phyloP scores from a whole-genome alignment of 2,329 filamentous ascomycete genomes.

The Talaromyces sp. region DNA sequence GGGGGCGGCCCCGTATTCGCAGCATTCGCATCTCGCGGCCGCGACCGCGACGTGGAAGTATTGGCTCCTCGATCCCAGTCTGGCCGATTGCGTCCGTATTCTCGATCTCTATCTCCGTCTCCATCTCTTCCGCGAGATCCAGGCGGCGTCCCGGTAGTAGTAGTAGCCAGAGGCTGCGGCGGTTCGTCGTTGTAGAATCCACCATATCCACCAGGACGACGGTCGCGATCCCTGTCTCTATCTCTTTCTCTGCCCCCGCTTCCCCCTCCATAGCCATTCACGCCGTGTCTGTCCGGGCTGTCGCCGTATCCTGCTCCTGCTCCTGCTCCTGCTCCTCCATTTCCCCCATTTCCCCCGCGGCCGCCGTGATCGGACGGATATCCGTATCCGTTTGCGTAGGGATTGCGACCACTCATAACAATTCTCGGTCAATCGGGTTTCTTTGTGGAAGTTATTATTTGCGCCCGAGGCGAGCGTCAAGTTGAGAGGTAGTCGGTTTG shows the following conservation, averaged over 20 bases:
- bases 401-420: conserved; percentile 15
- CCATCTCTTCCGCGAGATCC: conserved; percentile 30
- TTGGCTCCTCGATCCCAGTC: conserved; percentile 26
- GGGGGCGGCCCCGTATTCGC: conserved; percentile 20
- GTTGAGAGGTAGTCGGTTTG: neutral
- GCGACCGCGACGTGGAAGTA: conserved; percentile 28
- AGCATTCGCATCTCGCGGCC: conserved; percentile 25
- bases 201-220: conserved; percentile 41
- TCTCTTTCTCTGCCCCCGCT: conserved; percentile 14
- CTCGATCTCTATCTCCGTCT: conserved; percentile 13
- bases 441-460: neutral
- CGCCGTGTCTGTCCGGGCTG: conserved; percentile 25
- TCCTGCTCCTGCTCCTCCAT: conserved; percentile 13
- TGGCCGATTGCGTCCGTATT: conserved; percentile 4
- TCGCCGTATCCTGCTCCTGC: conserved; percentile 14
- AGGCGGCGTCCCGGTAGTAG: conserved; percentile 20
- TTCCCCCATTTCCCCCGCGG: conserved; percentile 27
- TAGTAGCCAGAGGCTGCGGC: conserved; percentile 17
- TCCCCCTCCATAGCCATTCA: conserved; percentile 28
- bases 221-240: conserved; percentile 24
- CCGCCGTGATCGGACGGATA: conserved; percentile 28
- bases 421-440: neutral
- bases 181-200: conserved; percentile 35
- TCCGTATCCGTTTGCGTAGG: conserved; percentile 34
- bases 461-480: neutral